Evolutionary conservation across 129 eudicot species (phyloP), one percentile per base, ranked within the genome.

Genomic region (Flaveria bidentis): DNA sequence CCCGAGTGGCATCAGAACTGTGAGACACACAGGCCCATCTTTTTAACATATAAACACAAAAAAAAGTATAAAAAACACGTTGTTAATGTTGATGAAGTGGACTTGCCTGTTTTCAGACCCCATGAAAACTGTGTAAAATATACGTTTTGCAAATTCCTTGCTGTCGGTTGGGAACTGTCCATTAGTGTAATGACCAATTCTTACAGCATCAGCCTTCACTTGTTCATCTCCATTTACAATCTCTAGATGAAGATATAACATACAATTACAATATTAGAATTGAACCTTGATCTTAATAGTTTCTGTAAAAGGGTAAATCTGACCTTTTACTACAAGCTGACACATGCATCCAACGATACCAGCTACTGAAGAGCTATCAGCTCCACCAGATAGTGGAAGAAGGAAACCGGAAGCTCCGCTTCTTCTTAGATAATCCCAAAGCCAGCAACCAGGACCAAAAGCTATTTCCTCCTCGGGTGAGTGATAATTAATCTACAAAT

Each of bases 321-420:
- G 53, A 93, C 98, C 98, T 94, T 94, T 87, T 68, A 91, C 88
- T 9, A 94, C 98, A 72, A 90, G 96, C 80, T 94, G 97, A 82
- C 97, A 91, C 98, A 94, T 94, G 91, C 96, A 94, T 52, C 98
- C 98, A 86, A 94, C 98, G 17, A 94, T 94, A 62, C 97, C 98
- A 71, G 98, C 98, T 28, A 91, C 97, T n/a, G 97, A 88, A 71
- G 98, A 94, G 82, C 98, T 94, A 84, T 94, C 98, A n/a, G 97
- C 97, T 36, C 98, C 98, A 82, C 98, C 98, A 23, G 98, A 94
- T 63, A 94, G 96, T 33, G 98, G 98, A 87, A 94, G 98, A 81
- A 94, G 83, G 51, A 94, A 91, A 56, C 98, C 98, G 69, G 97
- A 91, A 51, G 98, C 98, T 16, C 98, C 98, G 57, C 98, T 94